Percentiles rank a stretch among this genome's conserved stretches.
These are phyloP conservation scores for Termitomyces heimii DNA, from an alignment of 768 basidiomycete species.

Conservation along the genomic window DNA sequence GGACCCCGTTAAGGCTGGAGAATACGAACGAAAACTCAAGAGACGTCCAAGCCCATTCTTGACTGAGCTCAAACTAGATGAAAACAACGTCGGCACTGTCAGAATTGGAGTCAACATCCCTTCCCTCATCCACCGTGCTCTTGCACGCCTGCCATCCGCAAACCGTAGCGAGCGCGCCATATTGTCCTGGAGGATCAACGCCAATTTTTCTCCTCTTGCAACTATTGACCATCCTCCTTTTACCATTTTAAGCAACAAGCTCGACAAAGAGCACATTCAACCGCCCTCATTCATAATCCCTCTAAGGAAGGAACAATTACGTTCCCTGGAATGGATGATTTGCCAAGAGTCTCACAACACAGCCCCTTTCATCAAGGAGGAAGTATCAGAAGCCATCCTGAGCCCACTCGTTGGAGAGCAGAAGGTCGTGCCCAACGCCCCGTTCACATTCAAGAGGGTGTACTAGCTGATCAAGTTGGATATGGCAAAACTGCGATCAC, in stretches of 20 bases:
- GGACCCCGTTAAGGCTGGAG: conserved; percentile 80
- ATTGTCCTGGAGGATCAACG: conserved; percentile 78
- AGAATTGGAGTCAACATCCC: conserved; percentile 86
- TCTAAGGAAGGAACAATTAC: conserved; percentile 80
- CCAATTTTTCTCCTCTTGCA: conserved; percentile 65
- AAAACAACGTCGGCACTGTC: conserved; percentile 59
- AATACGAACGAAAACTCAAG: conserved; percentile 86
- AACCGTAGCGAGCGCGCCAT: conserved; percentile 40
- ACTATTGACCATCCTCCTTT: conserved; percentile 60
- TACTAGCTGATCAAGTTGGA: conserved; percentile 93
- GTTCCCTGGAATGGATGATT: conserved; percentile 93
- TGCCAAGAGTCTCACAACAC: conserved; percentile 61
- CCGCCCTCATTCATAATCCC: conserved; percentile 74
- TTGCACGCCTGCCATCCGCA: conserved; percentile 66
- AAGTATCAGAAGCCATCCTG: conserved; percentile 86
- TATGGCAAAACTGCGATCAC: conserved; percentile 98
- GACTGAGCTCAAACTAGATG: conserved; percentile 69
- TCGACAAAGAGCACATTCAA: conserved; percentile 63
- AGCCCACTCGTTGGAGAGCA: conserved; percentile 88
- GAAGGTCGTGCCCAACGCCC: conserved; percentile 84
- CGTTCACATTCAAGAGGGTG: conserved; percentile 76
- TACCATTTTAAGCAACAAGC: conserved; percentile 67
- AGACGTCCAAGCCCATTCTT: conserved; percentile 81
- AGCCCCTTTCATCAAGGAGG: conserved; percentile 84
- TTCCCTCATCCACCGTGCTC: conserved; percentile 81